These are phyloP conservation scores for Singerocomus inundabilis DNA, from an alignment of 1,284 basidiomycete genomes.

Conservation along the genomic window DNA sequence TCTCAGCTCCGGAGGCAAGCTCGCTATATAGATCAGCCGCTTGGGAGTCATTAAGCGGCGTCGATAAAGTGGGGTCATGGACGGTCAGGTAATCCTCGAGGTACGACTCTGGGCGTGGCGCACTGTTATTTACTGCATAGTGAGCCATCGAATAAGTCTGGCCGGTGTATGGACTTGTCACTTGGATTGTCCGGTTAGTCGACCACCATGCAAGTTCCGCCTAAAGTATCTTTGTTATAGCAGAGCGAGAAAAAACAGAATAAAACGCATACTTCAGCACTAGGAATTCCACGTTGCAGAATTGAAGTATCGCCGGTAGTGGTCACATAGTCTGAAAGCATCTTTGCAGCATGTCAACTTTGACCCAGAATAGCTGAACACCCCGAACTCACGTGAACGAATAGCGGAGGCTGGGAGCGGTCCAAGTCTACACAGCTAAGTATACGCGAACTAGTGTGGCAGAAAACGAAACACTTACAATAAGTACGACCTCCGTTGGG, in stretches of 20 bases:
- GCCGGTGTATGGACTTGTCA: constrained; percentile 75
- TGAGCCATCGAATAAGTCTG: constrained; percentile 64
- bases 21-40: constrained; percentile 79
- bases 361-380: background rate
- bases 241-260: constrained; percentile 37
- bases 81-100: constrained; percentile 76
- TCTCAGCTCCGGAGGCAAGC: constrained; percentile 85
- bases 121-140: constrained; percentile 79
- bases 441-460: background rate
- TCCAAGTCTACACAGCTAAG: constrained; percentile 59
- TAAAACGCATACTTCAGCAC: constrained; percentile 48
- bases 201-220: constrained; percentile 83
- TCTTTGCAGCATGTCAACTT: constrained; percentile 37
- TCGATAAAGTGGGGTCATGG: constrained; percentile 55
- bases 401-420: constrained; percentile 88
- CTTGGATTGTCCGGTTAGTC: constrained; percentile 68
- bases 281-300: constrained; percentile 60
- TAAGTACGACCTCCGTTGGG: constrained; percentile 90
- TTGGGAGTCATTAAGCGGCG: constrained; percentile 59
- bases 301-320: constrained; percentile 61
- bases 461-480: constrained; percentile 45
- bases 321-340: constrained; percentile 66
- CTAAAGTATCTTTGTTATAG: constrained; percentile 33
- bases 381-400: constrained; percentile 58
- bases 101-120: constrained; percentile 88